Evolutionary conservation across 106 monocot genomes (phyloP), one percentile per base, ranked within the genome.

Genomic region (Xerophyta viscosa): DNA sequence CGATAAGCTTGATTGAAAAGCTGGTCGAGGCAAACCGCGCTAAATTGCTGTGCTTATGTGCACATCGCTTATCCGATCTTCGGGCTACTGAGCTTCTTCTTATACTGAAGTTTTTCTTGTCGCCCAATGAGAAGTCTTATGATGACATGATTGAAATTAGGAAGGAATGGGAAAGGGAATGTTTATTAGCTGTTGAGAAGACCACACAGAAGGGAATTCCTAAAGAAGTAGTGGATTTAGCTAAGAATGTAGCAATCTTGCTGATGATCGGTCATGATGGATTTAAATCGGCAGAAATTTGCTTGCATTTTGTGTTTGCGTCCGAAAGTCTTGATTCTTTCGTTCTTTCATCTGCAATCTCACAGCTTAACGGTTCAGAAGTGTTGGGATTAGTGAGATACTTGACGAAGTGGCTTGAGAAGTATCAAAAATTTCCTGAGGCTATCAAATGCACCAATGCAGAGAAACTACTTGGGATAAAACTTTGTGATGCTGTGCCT

Each of bases 251-350:
- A 26, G 58, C 98, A 4, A 22, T 98, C 45, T 37, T 90, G 43
- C 58, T 98, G 0, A 83, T 90, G 86, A 61, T 98, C 71, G 85
- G 82, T 8, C 62, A 71, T 46, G 90, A 98, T 56, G 77, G 69
- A 3, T 98, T 98, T 69, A 56, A 71, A 0, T 48, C 90, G 3
- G 36, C 75, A 0, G 90, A 98, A 48, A 31, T 66, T 28, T 86
- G 98, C 64, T 67, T 98, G 66, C 98, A 98, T 68, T 66, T 71
- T 51, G 58, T 98, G 53, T 86, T 98, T 66, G 71, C 79, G 33
- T 74, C 70, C 0, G 39, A 25, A 14, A 71, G 57, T 44, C 27
- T 74, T 9, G 81, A 85, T n/a, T 64, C 64, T 0, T 37, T 98
- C 15, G 60, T 90, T 20, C 62, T 98, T 12, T 68, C 81, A 9